phyloP scores from a whole-genome alignment of 768 basidiomycete species.

The Auricularia heimuer region DNA sequence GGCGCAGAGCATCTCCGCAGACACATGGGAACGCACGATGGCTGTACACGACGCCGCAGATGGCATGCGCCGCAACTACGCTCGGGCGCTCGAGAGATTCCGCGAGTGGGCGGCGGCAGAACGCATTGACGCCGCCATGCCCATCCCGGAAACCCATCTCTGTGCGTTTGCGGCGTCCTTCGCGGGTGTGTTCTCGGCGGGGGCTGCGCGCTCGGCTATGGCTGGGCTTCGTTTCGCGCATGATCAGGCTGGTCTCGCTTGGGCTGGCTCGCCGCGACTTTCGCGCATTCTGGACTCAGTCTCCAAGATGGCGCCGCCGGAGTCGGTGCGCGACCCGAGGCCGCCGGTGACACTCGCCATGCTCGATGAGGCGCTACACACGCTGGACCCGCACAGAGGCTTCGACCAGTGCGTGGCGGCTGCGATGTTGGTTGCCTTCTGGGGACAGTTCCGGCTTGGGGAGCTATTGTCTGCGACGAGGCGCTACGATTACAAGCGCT shows the following conservation, averaged over 20 bases:
- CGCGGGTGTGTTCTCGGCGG: background rate
- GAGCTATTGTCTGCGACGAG: no score
- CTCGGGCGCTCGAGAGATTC: background rate
- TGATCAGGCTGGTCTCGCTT: background rate
- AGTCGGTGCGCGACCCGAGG: background rate
- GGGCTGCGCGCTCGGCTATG: background rate
- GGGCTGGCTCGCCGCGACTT: background rate
- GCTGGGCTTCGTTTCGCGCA: background rate
- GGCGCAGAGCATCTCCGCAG: background rate
- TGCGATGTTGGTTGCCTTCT: no score
- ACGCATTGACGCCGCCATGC: background rate
- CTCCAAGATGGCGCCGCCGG: background rate
- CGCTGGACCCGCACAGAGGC: no score
- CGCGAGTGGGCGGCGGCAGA: background rate
- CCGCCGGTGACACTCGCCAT: constrained; percentile 24
- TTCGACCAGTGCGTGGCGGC: no score
- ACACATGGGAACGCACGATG: background rate
- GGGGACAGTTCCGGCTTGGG: no score
- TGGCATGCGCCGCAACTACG: background rate
- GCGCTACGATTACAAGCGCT: no score
- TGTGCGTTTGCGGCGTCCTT: background rate
- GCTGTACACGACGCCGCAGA: background rate
- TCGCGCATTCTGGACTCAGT: background rate
- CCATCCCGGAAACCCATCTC: background rate
- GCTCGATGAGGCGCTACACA: no score